Evolutionary conservation across 2,329 filamentous ascomycete species (phyloP).

Genomic region (Verticillium nonalfalfae): DNA sequence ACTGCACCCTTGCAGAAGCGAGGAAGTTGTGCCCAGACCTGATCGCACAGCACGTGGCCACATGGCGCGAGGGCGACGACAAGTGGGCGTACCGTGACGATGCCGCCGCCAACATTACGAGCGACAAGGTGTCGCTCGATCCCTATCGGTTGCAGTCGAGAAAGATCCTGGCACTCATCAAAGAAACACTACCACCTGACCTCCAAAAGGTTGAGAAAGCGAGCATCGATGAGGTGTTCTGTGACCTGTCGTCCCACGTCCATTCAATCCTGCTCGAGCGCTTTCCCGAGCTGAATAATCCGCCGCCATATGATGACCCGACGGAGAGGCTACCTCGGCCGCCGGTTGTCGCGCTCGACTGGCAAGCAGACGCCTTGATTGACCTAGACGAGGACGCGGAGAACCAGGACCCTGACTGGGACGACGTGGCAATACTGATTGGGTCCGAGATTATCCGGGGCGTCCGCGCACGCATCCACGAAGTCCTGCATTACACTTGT

Average conservation of each 20-base stretch:
- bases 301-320: constrained; percentile 68
- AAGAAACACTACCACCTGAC: constrained; percentile 59
- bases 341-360: constrained; percentile 64
- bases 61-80: constrained; percentile 86
- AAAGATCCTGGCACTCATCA: constrained; percentile 73
- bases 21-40: constrained; percentile 80
- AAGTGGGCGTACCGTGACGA: constrained; percentile 89
- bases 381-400: constrained; percentile 73
- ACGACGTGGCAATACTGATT: constrained; percentile 81
- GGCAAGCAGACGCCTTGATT: constrained; percentile 75
- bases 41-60: constrained; percentile 87
- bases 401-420: constrained; percentile 85
- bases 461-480: constrained; percentile 62
- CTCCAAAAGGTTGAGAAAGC: constrained; percentile 84
- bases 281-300: constrained; percentile 65
- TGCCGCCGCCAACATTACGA: constrained; percentile 70
- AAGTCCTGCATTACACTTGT: constrained; percentile 78
- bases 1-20: constrained; percentile 75
- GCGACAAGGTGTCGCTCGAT: constrained; percentile 90
- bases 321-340: constrained; percentile 68
- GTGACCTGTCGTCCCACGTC: constrained; percentile 83
- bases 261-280: constrained; percentile 67
- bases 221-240: constrained; percentile 90
- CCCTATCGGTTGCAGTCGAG: constrained; percentile 83
- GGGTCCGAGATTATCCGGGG: constrained; percentile 83